Percentiles rank a stretch among this genome's conserved stretches.
These are phyloP conservation scores for Ruellia speciosa DNA, from an alignment of 305 asterid species.

Conservation along the genomic window DNA sequence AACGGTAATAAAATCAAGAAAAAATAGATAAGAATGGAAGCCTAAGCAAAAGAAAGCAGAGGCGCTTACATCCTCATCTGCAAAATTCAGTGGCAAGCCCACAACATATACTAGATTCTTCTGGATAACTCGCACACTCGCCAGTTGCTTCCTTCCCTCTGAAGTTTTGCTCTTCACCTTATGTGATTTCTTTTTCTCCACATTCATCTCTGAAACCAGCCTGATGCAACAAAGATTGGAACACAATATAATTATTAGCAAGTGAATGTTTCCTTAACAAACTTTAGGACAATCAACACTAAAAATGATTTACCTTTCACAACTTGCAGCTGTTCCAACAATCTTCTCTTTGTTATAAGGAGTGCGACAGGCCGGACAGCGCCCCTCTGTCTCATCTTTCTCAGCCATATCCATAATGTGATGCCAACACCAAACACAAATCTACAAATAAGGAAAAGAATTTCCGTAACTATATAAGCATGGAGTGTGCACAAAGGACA, in stretches of 20 bases:
- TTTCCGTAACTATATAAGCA: constrained; percentile 15
- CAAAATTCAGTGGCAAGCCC: constrained; percentile 80
- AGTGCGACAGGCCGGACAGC: constrained; percentile 96
- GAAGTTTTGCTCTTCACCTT: constrained; percentile 70
- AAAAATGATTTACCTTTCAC: constrained; percentile 53
- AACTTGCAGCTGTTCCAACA: constrained; percentile 69
- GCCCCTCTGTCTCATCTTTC: constrained; percentile 89
- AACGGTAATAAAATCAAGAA: constrained; percentile 15
- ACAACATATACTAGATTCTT: constrained; percentile 91
- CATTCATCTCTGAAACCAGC: constrained; percentile 65
- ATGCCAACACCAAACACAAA: constrained; percentile 99
- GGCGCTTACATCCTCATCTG: constrained; percentile 73
- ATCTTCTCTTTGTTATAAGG: constrained; percentile 97
- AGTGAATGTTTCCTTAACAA: not conserved
- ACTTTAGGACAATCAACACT: not conserved
- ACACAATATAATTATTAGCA: not conserved
- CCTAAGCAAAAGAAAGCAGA: constrained; percentile 6
- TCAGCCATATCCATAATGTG: constrained; percentile 98
- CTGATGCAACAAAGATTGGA: constrained; percentile 25
- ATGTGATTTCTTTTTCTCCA: constrained; percentile 68
- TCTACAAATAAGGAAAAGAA: constrained; percentile 36
- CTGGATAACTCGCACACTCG: constrained; percentile 80
- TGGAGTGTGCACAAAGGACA: constrained; percentile 2
- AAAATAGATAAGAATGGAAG: constrained; percentile 10
- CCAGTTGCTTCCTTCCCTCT: constrained; percentile 88